Base-by-base conservation (phyloP, 345 rosid species). In the Moricandia arvensis region DNA sequence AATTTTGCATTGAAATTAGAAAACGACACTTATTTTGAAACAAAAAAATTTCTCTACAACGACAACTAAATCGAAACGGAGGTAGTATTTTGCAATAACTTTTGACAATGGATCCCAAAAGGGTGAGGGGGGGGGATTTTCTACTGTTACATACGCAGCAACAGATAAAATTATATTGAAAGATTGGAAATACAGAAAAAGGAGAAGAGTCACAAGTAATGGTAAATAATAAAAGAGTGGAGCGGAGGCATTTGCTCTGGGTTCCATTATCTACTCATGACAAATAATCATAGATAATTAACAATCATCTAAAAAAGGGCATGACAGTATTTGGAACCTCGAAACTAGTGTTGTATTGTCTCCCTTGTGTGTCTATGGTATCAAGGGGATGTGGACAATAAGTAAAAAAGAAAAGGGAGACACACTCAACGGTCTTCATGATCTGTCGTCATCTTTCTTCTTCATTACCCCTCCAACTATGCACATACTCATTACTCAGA, bases 171-270 rank as follows among this genome's bases (percentile, higher is more conserved):
- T 10, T 54, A 54, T 54, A 24, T 54, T 18, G 12, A 21, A 51
- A 53, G 7, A 21, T 18, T 21, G 30, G 13, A 54, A 54, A 54
- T 54, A 54, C 30, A 21, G 30, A 54, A 55, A 21, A 55, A 24
- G 27, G 29, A 54, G 60, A 4, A 55, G 59, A 55, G 31, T 24
- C 60, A 55, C 18, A 21, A 54, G n/a, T 54, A 21, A 9, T 21
- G 26, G 8, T 54, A 57, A 57, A 45, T 59, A 15, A 59, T 47
- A 37, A 68, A 16, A 54, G 61, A 47, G 26, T 29, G 59, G 41
- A 8, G 73, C 10, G 30, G 29, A 54, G 38, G 66, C 80, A 64
- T 71, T 75, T 77, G 80, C 80, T 57, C 41, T 70, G 51, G 38
- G 41, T 58, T 71, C 75, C 71, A 62, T 63, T 64, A 49, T 55